Conservation (phyloP, 768 basidiomycete genomes). For the Rhodotorula diobovata region DNA sequence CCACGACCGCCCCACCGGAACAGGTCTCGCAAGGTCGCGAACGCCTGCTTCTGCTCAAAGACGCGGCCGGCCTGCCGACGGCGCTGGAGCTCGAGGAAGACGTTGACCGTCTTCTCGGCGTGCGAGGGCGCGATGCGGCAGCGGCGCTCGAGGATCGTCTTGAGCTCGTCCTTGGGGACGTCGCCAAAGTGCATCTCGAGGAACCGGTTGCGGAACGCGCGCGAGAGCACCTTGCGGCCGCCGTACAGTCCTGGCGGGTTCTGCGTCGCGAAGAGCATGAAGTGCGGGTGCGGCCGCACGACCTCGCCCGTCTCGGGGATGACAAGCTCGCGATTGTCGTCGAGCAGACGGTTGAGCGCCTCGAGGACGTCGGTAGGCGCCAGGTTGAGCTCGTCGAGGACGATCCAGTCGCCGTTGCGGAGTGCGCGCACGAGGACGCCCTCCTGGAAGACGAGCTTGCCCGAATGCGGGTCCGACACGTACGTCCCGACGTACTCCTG, state of each 20-base stretch:
- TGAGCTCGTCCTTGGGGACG: slow-evolving; percentile 86
- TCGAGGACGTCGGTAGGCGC: slow-evolving; percentile 98
- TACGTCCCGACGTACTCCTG: slow-evolving; percentile 98
- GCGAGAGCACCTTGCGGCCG: slow-evolving; percentile 86
- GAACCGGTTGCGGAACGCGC: slow-evolving; percentile 95
- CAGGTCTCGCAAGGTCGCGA: slow-evolving; percentile 90
- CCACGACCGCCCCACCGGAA: slow-evolving; percentile 95
- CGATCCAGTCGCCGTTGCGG: slow-evolving; percentile 91
- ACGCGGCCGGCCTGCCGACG: slow-evolving; percentile 83
- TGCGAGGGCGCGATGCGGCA: slow-evolving; percentile 92
- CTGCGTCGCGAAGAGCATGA: slow-evolving; percentile 97
- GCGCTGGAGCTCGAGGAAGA: slow-evolving; percentile 89
- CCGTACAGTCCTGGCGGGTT: slow-evolving; percentile 95
- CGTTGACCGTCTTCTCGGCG: slow-evolving; percentile 78
- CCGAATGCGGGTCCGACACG: slow-evolving; percentile 81
- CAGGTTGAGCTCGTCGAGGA: slow-evolving; percentile 92
- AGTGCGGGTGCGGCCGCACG: slow-evolving; percentile 84
- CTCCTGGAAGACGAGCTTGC: slow-evolving; percentile 92
- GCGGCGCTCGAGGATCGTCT: slow-evolving; percentile 86
- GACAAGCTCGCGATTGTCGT: slow-evolving; percentile 93
- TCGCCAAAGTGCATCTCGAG: slow-evolving; percentile 97
- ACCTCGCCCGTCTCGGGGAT: slow-evolving; percentile 96
- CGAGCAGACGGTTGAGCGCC: slow-evolving; percentile 89
- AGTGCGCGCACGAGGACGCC: slow-evolving; percentile 89
- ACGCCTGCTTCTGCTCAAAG: slow-evolving; percentile 95